Evolutionary conservation across 192 early-diverging fungal species (phyloP).

Genomic region (Coemansia sp.): DNA sequence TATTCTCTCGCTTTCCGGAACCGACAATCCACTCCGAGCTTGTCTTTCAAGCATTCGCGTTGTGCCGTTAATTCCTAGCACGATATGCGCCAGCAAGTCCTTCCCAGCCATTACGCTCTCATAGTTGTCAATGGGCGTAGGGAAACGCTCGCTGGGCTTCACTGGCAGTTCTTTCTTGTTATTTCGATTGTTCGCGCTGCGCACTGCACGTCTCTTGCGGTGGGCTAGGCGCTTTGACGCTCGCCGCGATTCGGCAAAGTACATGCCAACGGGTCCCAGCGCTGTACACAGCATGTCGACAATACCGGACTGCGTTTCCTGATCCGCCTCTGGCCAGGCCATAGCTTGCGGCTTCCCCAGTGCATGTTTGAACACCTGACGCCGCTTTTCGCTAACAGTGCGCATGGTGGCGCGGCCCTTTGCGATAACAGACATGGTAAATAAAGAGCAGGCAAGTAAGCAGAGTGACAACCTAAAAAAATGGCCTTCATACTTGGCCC

Average conservation of each 20-base stretch:
- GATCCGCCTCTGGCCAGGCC: constrained; percentile 24
- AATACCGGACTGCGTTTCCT: constrained; percentile 13
- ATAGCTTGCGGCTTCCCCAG: constrained; percentile 44
- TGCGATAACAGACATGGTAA: constrained; percentile 18
- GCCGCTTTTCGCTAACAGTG: constrained; percentile 17
- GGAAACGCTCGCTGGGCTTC: background rate
- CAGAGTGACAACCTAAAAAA: background rate
- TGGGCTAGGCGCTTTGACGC: constrained; percentile 18
- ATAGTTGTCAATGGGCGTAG: background rate
- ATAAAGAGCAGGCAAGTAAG: background rate
- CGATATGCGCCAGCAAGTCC: constrained; percentile 20
- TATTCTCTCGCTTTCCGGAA: background rate
- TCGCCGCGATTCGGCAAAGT: constrained; percentile 32
- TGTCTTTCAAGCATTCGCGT: constrained; percentile 41
- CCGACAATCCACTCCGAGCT: constrained; percentile 1
- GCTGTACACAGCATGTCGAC: constrained; percentile 24
- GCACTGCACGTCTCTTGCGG: constrained; percentile 9
- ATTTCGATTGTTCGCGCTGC: constrained; percentile 1
- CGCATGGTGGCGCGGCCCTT: constrained; percentile 20
- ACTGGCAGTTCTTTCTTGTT: background rate
- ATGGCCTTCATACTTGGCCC: no score
- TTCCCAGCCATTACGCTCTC: background rate
- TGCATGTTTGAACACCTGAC: constrained; percentile 45
- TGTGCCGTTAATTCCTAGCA: constrained; percentile 45
- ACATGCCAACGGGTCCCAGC: constrained; percentile 21